A percentile compares a stretch with the other conserved stretches of the same genome.
Evolutionary conservation across 2,329 filamentous ascomycete genomes (phyloP).

Genomic region (Neofusicoccum kwambonambiense): DNA sequence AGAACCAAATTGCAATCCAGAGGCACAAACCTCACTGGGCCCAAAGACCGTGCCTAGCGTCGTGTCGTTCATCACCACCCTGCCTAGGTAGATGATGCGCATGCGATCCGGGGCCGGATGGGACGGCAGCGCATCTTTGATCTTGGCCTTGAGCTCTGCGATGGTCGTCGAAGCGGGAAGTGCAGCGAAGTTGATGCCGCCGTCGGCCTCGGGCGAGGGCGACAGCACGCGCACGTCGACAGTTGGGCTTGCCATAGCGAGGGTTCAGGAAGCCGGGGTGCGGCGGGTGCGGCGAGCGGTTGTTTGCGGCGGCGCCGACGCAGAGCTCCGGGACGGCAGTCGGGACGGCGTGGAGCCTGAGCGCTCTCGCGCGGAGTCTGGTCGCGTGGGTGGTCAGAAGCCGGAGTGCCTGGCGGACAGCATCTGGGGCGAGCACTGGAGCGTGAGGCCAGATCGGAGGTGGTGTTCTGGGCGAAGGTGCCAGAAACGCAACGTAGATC

Average conservation of each 20-base stretch:
- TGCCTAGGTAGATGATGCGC: slow-evolving; percentile 59
- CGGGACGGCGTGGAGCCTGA: background rate
- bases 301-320: background rate
- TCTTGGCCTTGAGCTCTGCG: slow-evolving; percentile 51
- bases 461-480: slow-evolving; percentile 1
- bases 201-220: slow-evolving; percentile 38
- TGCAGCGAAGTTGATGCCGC: slow-evolving; percentile 31
- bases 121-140: slow-evolving; percentile 49
- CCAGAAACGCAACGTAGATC: slow-evolving; percentile 12
- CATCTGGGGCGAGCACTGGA: background rate
- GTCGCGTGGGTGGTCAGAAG: background rate
- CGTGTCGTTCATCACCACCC: slow-evolving; percentile 50
- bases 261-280: slow-evolving; percentile 25
- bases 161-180: slow-evolving; percentile 45
- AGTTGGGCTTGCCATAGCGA: slow-evolving; percentile 5
- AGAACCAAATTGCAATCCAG: background rate
- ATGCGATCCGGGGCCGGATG: slow-evolving; percentile 44
- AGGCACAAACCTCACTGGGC: slow-evolving; percentile 22
- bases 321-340: slow-evolving; percentile 20
- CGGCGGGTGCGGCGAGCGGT: slow-evolving; percentile 29
- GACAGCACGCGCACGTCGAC: slow-evolving; percentile 42
- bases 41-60: slow-evolving; percentile 53
- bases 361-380: background rate
- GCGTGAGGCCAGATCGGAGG: background rate
- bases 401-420: background rate